phyloP scores from a whole-genome alignment of 2,329 filamentous ascomycete genomes.

The Colletotrichum tropicicola region DNA sequence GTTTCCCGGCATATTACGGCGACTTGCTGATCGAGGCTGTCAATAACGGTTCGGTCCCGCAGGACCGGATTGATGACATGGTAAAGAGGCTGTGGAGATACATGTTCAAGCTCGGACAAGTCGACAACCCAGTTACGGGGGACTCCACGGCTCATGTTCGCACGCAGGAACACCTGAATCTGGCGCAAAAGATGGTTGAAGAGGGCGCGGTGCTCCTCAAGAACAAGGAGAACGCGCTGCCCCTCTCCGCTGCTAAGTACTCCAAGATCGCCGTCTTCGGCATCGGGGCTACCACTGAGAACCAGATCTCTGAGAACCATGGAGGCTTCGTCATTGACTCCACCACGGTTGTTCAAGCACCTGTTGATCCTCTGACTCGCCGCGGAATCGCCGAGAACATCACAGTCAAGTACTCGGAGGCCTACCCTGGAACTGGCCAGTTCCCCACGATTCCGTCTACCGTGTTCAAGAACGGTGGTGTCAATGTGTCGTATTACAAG shows the following conservation, averaged over 20 bases:
- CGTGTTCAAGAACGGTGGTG: slow-evolving; percentile 11
- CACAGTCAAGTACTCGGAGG: not conserved
- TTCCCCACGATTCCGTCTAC: not conserved
- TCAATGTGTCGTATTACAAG: slow-evolving; percentile 33
- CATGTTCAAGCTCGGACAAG: no score
- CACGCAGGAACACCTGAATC: no score
- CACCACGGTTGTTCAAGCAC: not conserved
- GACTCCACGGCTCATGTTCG: no score
- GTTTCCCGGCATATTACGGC: no score
- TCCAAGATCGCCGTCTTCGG: slow-evolving; percentile 47
- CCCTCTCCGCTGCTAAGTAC: slow-evolving; percentile 58
- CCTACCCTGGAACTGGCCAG: slow-evolving; percentile 2
- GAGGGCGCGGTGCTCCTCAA: slow-evolving; percentile 52
- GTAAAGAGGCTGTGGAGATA: no score
- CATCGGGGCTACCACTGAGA: slow-evolving; percentile 62
- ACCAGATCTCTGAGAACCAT: slow-evolving; percentile 34
- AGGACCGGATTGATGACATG: no score
- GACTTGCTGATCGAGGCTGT: no score
- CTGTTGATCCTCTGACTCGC: not conserved
- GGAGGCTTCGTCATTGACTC: slow-evolving; percentile 14
- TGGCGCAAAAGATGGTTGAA: slow-evolving; percentile 1
- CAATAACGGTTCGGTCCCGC: no score
- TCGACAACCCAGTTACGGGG: no score
- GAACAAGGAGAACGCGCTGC: slow-evolving; percentile 57
- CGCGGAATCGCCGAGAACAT: not conserved